phyloP scores from a whole-genome alignment of 1,284 basidiomycete species.

The Ustilago esculenta region DNA sequence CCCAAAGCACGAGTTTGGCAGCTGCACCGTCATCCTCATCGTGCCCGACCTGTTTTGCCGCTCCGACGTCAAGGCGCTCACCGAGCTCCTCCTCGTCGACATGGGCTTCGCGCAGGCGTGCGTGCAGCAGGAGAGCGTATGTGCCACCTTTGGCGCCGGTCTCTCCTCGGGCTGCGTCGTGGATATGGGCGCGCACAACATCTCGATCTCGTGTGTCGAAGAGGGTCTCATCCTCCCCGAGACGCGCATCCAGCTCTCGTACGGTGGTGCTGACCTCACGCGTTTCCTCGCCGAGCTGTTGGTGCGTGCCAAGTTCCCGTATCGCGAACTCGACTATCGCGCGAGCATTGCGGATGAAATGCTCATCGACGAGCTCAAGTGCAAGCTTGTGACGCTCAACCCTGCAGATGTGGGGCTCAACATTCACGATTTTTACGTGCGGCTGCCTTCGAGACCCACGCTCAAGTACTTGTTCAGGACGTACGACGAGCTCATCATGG shows the following conservation, averaged over 20 bases:
- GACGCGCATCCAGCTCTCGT: slow-evolving; percentile 83
- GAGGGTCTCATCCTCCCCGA: slow-evolving; percentile 90
- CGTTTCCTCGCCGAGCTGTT: slow-evolving; percentile 85
- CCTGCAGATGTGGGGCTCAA: slow-evolving; percentile 63
- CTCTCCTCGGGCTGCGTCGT: slow-evolving; percentile 94
- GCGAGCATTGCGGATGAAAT: slow-evolving; percentile 51
- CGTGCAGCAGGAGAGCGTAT: slow-evolving; percentile 75
- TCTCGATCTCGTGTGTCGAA: slow-evolving; percentile 91
- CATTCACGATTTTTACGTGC: slow-evolving; percentile 78
- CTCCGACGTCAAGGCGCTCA: slow-evolving; percentile 81
- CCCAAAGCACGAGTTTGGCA: slow-evolving; percentile 15
- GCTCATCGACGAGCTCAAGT: slow-evolving; percentile 62
- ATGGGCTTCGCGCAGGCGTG: slow-evolving; percentile 73
- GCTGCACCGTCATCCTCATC: slow-evolving; percentile 84
- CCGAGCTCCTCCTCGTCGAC: slow-evolving; percentile 78
- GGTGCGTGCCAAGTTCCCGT: slow-evolving; percentile 85
- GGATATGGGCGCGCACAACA: slow-evolving; percentile 86
- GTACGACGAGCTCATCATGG: slow-evolving; percentile 95
- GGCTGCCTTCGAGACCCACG: slow-evolving; percentile 78
- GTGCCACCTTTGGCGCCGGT: slow-evolving; percentile 93
- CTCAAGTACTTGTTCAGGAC: slow-evolving; percentile 89
- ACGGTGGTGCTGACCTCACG: slow-evolving; percentile 94
- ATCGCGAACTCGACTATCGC: slow-evolving; percentile 76
- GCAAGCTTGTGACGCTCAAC: slow-evolving; percentile 61
- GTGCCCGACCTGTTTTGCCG: slow-evolving; percentile 92